Percentiles rank a stretch among this genome's conserved stretches.
Conservation (phyloP, 768 basidiomycete genomes). For the Xerocomellus amylosporus region DNA sequence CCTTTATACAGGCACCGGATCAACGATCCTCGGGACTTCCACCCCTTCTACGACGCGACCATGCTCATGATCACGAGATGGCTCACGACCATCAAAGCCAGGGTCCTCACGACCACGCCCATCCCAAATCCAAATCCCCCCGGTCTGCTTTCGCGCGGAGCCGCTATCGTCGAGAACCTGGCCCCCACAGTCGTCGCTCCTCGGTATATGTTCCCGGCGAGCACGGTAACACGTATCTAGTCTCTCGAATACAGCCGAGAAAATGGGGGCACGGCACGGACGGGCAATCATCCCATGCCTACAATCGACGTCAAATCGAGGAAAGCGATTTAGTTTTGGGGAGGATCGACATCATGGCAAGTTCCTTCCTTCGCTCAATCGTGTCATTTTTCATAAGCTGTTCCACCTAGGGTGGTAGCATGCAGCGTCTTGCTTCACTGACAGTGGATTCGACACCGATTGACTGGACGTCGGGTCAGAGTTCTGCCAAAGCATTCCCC, state of each 20-base stretch:
- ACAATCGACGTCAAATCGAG: constrained; percentile 10
- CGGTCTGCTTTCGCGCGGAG: constrained; percentile 21
- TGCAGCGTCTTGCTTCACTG: constrained; percentile 24
- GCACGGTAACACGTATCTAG: constrained; percentile 27
- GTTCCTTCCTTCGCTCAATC: constrained; percentile 16
- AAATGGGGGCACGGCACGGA: not conserved
- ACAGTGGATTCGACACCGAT: constrained; percentile 16
- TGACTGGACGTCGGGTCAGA: constrained; percentile 31
- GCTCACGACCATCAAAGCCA: not conserved
- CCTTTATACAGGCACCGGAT: not conserved
- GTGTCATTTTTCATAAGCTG: not conserved
- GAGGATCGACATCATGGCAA: constrained; percentile 48
- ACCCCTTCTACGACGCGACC: constrained; percentile 16
- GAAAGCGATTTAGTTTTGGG: constrained; percentile 36
- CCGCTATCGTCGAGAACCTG: constrained; percentile 15
- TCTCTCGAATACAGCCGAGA: constrained; percentile 13
- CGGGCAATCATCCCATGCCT: not conserved
- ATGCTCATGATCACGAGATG: not conserved
- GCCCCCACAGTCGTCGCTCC: constrained; percentile 14
- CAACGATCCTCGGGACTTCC: constrained; percentile 7
- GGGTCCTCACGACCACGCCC: not conserved
- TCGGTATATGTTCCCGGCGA: constrained; percentile 25
- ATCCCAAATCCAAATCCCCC: constrained; percentile 13
- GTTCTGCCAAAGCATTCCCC: constrained; percentile 32
- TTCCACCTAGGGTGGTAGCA: constrained; percentile 1